Percentiles rank a stretch among this genome's conserved stretches.
Conservation (phyloP, 768 basidiomycete species). For the Leucosporidium yakuticum region DNA sequence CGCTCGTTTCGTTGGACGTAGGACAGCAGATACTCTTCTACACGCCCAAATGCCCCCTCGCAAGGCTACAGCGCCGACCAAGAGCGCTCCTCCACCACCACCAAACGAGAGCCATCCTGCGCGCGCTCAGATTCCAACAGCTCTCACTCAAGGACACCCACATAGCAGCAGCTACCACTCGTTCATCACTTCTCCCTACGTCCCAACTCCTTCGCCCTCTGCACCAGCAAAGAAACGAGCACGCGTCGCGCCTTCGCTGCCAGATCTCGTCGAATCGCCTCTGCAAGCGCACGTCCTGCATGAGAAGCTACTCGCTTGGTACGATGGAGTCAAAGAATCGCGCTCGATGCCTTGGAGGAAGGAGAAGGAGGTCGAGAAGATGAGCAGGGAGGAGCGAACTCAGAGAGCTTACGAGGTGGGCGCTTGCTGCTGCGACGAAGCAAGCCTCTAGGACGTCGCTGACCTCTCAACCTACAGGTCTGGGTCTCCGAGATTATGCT, state of each 20-base stretch:
- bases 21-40: too few relatives aligned
- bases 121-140: too few relatives aligned
- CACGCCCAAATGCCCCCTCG: too few relatives aligned
- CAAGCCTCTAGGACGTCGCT: background rate
- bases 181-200: slow-evolving; percentile 16
- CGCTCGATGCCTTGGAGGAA: slow-evolving; percentile 92
- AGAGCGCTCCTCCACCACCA: too few relatives aligned
- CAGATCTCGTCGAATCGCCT: background rate
- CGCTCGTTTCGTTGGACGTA: too few relatives aligned
- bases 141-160: slow-evolving; percentile 5
- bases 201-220: background rate
- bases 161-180: slow-evolving; percentile 15
- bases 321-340: slow-evolving; percentile 56
- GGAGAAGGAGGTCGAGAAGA: slow-evolving; percentile 56
- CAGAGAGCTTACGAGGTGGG: slow-evolving; percentile 88
- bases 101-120: too few relatives aligned
- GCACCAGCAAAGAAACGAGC: slow-evolving; percentile 18
- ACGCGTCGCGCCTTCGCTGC: background rate
- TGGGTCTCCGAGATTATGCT: slow-evolving; percentile 90
- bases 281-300: slow-evolving; percentile 27
- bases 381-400: slow-evolving; percentile 57
- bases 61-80: too few relatives aligned
- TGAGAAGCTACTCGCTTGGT: slow-evolving; percentile 55
- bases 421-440: background rate
- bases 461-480: slow-evolving; percentile 50